phyloP scores from a whole-genome alignment of 2,329 filamentous ascomycete genomes.

The Penicillium thymicola region DNA sequence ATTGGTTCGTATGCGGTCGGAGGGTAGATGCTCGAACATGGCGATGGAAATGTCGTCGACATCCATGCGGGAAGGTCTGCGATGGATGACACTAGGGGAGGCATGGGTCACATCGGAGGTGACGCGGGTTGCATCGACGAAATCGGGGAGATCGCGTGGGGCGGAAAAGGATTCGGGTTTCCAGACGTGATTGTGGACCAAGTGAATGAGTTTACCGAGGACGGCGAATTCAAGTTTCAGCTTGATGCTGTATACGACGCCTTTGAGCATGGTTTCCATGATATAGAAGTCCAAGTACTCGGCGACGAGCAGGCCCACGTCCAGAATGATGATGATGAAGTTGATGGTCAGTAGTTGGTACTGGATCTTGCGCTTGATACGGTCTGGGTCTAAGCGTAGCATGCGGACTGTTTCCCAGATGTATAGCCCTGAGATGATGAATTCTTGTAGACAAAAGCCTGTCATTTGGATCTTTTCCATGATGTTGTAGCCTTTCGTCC shows the following conservation, averaged over 20 bases:
- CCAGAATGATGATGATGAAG: conserved; percentile 47
- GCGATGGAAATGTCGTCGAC: conserved; percentile 38
- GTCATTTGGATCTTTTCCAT: conserved; percentile 58
- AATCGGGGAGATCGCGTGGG: conserved; percentile 39
- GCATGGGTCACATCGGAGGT: conserved; percentile 44
- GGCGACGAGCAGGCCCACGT: conserved; percentile 43
- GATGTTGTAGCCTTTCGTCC: conserved; percentile 40
- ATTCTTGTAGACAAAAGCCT: conserved; percentile 56
- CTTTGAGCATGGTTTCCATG: conserved; percentile 48
- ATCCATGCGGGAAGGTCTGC: conserved; percentile 34
- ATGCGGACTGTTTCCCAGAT: conserved; percentile 54
- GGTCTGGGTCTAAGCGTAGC: conserved; percentile 45
- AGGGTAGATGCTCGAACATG: conserved; percentile 36
- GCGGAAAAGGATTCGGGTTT: conserved; percentile 34
- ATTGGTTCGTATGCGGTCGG: conserved; percentile 18
- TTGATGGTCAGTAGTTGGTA: conserved; percentile 51
- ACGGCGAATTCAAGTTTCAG: conserved; percentile 52
- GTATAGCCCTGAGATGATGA: conserved; percentile 53
- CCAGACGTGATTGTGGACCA: conserved; percentile 41
- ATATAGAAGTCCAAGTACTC: conserved; percentile 46
- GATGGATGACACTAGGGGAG: conserved; percentile 19
- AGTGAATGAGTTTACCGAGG: conserved; percentile 44
- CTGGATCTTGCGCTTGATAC: conserved; percentile 45
- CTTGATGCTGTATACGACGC: conserved; percentile 49
- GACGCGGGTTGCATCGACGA: conserved; percentile 45